Percentiles rank a stretch among this genome's conserved stretches.
These are phyloP conservation scores for Entelexis paramagnoliae DNA, from an alignment of 1,139 yeast genomes.

Conservation along the genomic window DNA sequence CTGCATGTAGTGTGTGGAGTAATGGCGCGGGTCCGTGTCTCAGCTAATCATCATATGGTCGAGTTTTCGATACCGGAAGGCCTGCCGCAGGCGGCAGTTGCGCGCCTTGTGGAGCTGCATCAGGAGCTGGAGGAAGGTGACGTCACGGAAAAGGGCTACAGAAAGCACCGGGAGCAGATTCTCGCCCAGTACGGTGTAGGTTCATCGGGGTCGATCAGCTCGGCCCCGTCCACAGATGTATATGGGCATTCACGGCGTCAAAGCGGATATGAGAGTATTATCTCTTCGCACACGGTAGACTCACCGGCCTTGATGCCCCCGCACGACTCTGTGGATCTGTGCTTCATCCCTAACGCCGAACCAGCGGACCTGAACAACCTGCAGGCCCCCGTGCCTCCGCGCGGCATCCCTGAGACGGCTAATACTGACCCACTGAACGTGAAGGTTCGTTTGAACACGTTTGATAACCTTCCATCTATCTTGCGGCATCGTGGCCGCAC, in stretches of 20 bases:
- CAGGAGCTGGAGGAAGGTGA: constrained; percentile 53
- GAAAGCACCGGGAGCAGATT: constrained; percentile 45
- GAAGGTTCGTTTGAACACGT: constrained; percentile 31
- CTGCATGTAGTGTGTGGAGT: not conserved
- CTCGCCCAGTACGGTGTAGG: constrained; percentile 27
- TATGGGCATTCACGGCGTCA: constrained; percentile 20
- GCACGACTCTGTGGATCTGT: not conserved
- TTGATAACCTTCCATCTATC: constrained; percentile 60
- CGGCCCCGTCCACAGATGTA: constrained; percentile 8
- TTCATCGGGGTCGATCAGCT: constrained; percentile 16
- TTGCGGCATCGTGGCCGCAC: constrained; percentile 60
- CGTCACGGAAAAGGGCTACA: constrained; percentile 57
- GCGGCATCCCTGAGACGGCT: constrained; percentile 34
- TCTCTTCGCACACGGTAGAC: constrained; percentile 14
- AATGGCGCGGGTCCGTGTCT: not conserved
- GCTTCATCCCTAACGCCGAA: not conserved
- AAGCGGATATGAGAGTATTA: constrained; percentile 20
- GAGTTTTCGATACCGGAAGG: constrained; percentile 39
- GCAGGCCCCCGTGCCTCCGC: constrained; percentile 36
- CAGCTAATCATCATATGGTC: constrained; percentile 24
- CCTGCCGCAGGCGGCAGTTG: constrained; percentile 32
- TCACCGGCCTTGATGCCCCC: constrained; percentile 9
- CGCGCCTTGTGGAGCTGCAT: constrained; percentile 37
- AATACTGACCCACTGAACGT: constrained; percentile 31
- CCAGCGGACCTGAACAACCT: constrained; percentile 23